These are phyloP conservation scores for Pinus albicaulis DNA, from an alignment of 75 land plant species.

Conservation along the genomic window DNA sequence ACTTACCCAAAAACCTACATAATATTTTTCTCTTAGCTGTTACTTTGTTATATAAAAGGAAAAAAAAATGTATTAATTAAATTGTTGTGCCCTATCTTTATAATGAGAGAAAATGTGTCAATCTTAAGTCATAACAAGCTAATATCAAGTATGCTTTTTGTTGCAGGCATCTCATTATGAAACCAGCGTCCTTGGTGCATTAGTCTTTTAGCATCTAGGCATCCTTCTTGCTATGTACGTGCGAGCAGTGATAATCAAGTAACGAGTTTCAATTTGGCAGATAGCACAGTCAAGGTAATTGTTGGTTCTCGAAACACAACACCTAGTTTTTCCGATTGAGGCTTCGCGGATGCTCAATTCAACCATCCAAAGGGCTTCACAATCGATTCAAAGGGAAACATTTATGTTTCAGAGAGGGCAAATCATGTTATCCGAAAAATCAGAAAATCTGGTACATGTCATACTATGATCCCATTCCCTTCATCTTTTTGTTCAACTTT, in stretches of 20 bases:
- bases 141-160: too few relatives aligned
- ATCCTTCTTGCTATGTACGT: background rate
- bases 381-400: conserved; percentile 50
- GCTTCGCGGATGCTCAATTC: conserved; percentile 28
- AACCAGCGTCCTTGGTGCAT: too few relatives aligned
- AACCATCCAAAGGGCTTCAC: conserved; percentile 48
- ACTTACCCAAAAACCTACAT: too few relatives aligned
- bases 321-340: conserved; percentile 51
- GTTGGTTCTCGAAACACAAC: conserved; percentile 32
- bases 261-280: conserved; percentile 14
- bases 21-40: too few relatives aligned
- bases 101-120: too few relatives aligned
- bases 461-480: background rate
- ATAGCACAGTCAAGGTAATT: conserved; percentile 24
- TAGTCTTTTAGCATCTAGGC: too few relatives aligned
- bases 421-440: conserved; percentile 61
- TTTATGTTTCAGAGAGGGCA: conserved; percentile 65
- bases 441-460: conserved; percentile 31
- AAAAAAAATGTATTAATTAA: too few relatives aligned
- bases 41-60: too few relatives aligned
- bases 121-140: too few relatives aligned
- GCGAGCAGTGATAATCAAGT: background rate
- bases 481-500: too few relatives aligned
- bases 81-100: too few relatives aligned
- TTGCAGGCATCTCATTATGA: too few relatives aligned